phyloP scores from a whole-genome alignment of 805 yeast species.

The Metschnikowia koreensis region DNA sequence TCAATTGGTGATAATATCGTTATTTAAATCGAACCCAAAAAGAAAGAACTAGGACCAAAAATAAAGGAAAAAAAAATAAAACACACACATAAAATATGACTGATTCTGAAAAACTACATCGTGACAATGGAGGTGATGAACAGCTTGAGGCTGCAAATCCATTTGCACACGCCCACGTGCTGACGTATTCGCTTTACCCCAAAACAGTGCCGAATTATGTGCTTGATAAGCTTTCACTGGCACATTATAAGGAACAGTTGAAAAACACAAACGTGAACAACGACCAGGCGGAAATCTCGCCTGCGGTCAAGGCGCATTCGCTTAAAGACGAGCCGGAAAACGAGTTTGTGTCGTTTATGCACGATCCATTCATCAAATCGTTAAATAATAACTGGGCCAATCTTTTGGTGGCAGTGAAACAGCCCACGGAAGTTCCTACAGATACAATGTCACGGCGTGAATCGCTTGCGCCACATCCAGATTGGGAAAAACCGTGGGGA shows the following conservation, averaged over 20 bases:
- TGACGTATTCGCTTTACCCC: slow-evolving; percentile 35
- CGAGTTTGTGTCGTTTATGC: slow-evolving; percentile 34
- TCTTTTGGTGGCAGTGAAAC: slow-evolving; percentile 47
- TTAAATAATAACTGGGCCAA: slow-evolving; percentile 51
- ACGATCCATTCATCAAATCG: slow-evolving; percentile 38
- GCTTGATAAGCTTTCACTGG: slow-evolving; percentile 50
- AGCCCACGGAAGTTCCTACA: slow-evolving; percentile 39
- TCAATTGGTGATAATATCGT: not conserved
- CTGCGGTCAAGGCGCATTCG: slow-evolving; percentile 10
- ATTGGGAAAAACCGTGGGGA: slow-evolving; percentile 57
- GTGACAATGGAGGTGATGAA: slow-evolving; percentile 9
- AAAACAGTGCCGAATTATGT: slow-evolving; percentile 61
- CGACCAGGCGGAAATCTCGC: slow-evolving; percentile 13
- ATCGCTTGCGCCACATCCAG: slow-evolving; percentile 35
- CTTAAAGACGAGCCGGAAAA: slow-evolving; percentile 24
- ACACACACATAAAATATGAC: slow-evolving; percentile 4
- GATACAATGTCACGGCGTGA: slow-evolving; percentile 28
- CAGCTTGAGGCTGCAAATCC: slow-evolving; percentile 21
- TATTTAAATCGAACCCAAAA: too few relatives aligned
- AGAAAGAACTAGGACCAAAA: too few relatives aligned
- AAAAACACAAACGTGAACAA: slow-evolving; percentile 30
- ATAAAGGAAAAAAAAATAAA: too few relatives aligned
- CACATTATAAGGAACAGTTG: slow-evolving; percentile 39
- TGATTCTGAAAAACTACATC: slow-evolving; percentile 3
- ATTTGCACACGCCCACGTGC: slow-evolving; percentile 27